Evolutionary conservation across 495 filamentous ascomycete species (phyloP), one percentile per base, ranked within the genome.

Genomic region (Aspergillus indologenus): DNA sequence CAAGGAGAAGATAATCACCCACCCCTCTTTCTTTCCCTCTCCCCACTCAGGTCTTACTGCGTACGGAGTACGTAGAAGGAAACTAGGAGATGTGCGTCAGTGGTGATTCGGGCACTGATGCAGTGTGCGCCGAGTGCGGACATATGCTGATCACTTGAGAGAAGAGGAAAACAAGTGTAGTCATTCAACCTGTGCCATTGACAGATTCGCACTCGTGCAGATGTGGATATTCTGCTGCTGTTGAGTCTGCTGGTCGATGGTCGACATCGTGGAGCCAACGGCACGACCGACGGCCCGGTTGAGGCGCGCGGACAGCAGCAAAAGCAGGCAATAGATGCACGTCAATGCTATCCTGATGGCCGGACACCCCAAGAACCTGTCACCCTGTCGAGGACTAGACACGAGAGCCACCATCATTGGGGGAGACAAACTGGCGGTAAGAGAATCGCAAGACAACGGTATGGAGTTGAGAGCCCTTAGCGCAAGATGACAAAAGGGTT

Each of bases 281-380:
- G 64, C 57, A 67, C 53, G 62, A 44, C 62, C 61, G 59, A 67
- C 64, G 65, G 67, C 54, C 62, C 60, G 67, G 56, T 50, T 65
- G 60, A 60, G 65, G 60, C 46, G 54, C 59, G 65, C 64, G 62
- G 64, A 61, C 61, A 60, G 56, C 49, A 40, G 34, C 34, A 40
- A 40, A 51, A 53, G 57, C 55, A 65, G 58, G 53, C 55, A 57
- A 68, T 60, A 63, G 53, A 68, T 64, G 65, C 65, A 67, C 48
- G 65, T 61, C 61, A 61, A 34, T 57, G 53, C 20, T 58, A 58
- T 58, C n/a, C 50, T 60, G 57, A 57, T 56, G 60, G 49, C 7
- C 45, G 54, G 53, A 45, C 53, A 54, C 44, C 34, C 44, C 46
- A 19, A 44, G 42, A 42, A n/a, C 46, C 48, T 60, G 61, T 53